phyloP scores from a whole-genome alignment of 768 basidiomycete species.

The Chalciporus chontae region DNA sequence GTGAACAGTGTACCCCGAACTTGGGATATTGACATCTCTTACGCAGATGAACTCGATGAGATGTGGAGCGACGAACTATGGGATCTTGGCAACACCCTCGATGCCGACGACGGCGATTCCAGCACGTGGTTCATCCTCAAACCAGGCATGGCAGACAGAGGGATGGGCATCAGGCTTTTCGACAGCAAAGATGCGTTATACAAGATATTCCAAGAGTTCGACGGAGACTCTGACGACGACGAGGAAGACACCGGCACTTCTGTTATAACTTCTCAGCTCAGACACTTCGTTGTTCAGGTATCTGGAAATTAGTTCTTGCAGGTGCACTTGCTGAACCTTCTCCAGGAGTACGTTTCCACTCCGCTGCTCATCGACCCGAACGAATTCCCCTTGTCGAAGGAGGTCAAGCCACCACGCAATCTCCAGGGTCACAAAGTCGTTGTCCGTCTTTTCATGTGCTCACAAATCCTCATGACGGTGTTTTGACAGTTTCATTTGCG shows the following conservation, averaged over 20 bases:
- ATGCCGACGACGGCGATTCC: constrained; percentile 26
- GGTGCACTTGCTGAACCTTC: constrained; percentile 3
- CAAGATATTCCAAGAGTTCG: constrained; percentile 79
- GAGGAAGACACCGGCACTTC: constrained; percentile 42
- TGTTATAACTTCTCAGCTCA: constrained; percentile 79
- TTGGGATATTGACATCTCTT: constrained; percentile 82
- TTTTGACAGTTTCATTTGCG: constrained; percentile 83
- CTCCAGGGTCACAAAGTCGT: constrained; percentile 60
- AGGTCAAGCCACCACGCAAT: constrained; percentile 11
- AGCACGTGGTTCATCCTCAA: constrained; percentile 90
- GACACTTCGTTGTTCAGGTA: constrained; percentile 97
- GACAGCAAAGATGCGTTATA: constrained; percentile 69
- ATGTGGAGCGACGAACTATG: constrained; percentile 90
- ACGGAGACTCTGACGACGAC: constrained; percentile 49
- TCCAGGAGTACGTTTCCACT: constrained; percentile 77
- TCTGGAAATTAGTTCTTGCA: constrained; percentile 1
- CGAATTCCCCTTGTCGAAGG: constrained; percentile 33
- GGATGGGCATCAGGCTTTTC: constrained; percentile 92
- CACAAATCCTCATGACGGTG: constrained; percentile 10
- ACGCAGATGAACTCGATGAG: constrained; percentile 93
- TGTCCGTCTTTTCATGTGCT: constrained; percentile 4
- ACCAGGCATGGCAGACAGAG: constrained; percentile 95
- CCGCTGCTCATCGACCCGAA: constrained; percentile 78
- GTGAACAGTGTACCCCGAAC: constrained; percentile 61
- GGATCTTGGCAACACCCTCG: constrained; percentile 69